Evolutionary conservation across 2,329 filamentous ascomycete genomes (phyloP).

Genomic region (Immersiporthe knoxdaviesiana): DNA sequence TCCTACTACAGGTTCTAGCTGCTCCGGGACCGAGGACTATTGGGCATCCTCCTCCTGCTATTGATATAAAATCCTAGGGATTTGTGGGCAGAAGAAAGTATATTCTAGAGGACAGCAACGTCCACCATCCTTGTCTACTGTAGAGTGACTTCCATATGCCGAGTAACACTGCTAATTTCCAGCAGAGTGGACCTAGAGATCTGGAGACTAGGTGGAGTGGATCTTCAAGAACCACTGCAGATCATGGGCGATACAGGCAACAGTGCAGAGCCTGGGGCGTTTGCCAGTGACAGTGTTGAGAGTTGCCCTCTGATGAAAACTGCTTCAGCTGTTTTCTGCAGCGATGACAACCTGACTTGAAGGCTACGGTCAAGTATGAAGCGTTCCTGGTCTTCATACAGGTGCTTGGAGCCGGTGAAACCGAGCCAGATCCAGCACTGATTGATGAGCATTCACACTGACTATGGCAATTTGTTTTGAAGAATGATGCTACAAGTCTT

Average conservation of each 20-base stretch:
- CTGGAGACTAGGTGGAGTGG: neutral
- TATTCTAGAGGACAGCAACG: neutral
- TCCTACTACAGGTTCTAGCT: neutral
- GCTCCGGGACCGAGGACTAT: neutral
- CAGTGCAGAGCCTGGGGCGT: neutral
- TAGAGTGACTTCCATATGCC: neutral
- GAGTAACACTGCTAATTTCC: neutral
- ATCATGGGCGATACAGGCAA: neutral
- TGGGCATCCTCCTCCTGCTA: neutral
- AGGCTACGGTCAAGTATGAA: neutral
- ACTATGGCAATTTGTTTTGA: neutral
- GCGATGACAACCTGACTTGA: neutral
- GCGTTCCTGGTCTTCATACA: neutral
- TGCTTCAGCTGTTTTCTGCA: neutral
- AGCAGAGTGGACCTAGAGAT: neutral
- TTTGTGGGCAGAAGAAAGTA: neutral
- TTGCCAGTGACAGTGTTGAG: neutral
- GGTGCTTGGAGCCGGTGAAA: neutral
- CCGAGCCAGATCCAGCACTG: neutral
- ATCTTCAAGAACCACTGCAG: neutral
- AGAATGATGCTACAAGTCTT: neutral
- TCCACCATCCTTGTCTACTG: neutral
- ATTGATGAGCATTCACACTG: neutral
- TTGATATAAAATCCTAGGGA: too few species aligned
- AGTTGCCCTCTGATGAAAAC: neutral